phyloP scores from a whole-genome alignment of 1,284 basidiomycete genomes.

The Microstroma glucosiphilum region DNA sequence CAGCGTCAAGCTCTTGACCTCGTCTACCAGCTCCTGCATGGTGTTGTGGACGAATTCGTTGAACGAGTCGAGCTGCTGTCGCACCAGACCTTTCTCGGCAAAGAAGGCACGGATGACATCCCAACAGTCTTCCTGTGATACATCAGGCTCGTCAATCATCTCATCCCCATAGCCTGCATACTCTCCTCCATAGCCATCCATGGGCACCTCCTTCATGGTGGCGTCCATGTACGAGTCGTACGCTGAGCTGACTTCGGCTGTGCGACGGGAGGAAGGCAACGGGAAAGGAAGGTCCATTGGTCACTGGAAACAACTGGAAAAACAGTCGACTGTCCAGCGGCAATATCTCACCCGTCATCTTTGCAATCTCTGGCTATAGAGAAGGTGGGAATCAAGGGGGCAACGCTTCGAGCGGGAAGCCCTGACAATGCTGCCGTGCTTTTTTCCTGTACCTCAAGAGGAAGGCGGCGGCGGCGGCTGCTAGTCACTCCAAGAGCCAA shows the following conservation, averaged over 20 bases:
- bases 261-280: background rate
- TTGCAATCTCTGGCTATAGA: background rate
- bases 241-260: slow-evolving; percentile 16
- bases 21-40: slow-evolving; percentile 99
- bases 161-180: slow-evolving; percentile 27
- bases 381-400: too few species aligned
- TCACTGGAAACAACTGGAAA: background rate
- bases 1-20: slow-evolving; percentile 84
- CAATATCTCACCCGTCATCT: slow-evolving; percentile 10
- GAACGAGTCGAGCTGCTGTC: slow-evolving; percentile 95
- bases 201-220: slow-evolving; percentile 15
- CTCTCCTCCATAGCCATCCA: slow-evolving; percentile 23
- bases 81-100: slow-evolving; percentile 91
- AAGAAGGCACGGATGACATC: slow-evolving; percentile 82
- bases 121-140: slow-evolving; percentile 46
- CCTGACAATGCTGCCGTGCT: too few species aligned
- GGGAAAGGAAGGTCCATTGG: background rate
- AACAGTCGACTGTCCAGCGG: slow-evolving; percentile 3
- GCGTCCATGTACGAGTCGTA: slow-evolving; percentile 41
- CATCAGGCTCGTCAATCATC: slow-evolving; percentile 20
- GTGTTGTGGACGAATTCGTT: slow-evolving; percentile 99
- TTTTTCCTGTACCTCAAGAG: too few species aligned
- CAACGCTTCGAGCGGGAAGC: too few species aligned
- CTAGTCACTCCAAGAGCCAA: too few species aligned
- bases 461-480: too few species aligned